Evolutionary conservation across 768 basidiomycete genomes (phyloP).

Genomic region (Gloeophyllum trabeum): DNA sequence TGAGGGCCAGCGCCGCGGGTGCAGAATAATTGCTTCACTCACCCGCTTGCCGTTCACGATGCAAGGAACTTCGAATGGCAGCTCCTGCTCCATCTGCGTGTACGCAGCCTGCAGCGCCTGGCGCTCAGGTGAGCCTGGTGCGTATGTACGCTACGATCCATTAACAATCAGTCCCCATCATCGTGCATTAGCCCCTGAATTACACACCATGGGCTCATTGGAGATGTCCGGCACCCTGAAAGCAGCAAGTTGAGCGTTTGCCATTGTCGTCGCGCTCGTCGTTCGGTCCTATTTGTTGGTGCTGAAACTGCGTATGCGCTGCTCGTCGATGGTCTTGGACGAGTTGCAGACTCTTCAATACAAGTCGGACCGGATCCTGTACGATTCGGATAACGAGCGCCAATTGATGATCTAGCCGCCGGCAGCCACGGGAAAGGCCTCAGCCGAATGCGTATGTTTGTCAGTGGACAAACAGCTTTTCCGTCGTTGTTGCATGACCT

Average conservation of each 20-base stretch:
- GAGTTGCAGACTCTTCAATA: too few species aligned
- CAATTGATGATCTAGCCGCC: too few species aligned
- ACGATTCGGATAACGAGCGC: too few species aligned
- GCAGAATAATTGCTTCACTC: constrained; percentile 13
- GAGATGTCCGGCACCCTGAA: constrained; percentile 80
- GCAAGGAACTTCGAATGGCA: constrained; percentile 90
- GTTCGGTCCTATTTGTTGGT: too few species aligned
- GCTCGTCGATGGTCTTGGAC: too few species aligned
- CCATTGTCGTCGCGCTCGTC: too few species aligned
- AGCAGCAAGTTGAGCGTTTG: constrained; percentile 65
- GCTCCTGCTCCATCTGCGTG: constrained; percentile 65
- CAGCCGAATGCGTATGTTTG: too few species aligned
- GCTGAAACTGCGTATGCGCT: too few species aligned
- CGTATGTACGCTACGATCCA: constrained; percentile 59
- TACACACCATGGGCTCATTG: constrained; percentile 90
- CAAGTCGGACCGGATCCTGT: too few species aligned
- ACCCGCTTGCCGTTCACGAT: constrained; percentile 86
- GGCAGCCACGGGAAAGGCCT: too few species aligned
- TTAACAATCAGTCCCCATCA: neutral
- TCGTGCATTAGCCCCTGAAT: neutral
- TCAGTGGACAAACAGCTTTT: too few species aligned
- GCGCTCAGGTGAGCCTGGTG: constrained; percentile 70
- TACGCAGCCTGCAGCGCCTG: constrained; percentile 60
- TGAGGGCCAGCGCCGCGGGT: neutral
- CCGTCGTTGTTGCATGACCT: too few species aligned